A percentile compares a stretch with the other conserved stretches of the same genome.
Evolutionary conservation across 495 filamentous ascomycete genomes (phyloP).

Genomic region (Filosporella fistucella): DNA sequence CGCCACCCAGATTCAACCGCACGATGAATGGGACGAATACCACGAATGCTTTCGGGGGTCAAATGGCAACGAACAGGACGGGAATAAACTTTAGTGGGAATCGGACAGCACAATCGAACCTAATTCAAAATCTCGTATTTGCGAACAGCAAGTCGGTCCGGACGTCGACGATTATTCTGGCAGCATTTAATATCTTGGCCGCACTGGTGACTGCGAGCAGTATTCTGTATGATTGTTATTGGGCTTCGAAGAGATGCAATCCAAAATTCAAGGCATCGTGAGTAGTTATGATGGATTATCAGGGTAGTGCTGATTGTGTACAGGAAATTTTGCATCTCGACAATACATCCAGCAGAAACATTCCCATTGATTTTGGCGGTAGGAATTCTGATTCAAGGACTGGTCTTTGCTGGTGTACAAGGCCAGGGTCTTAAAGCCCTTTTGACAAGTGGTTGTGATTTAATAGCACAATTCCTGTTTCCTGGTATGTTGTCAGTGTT

Average conservation of each 20-base stretch:
- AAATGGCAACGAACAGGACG: background rate
- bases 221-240: slow-evolving; percentile 27
- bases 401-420: slow-evolving; percentile 28
- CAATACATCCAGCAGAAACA: slow-evolving; percentile 33
- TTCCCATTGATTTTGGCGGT: slow-evolving; percentile 30
- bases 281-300: slow-evolving; percentile 1
- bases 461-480: slow-evolving; percentile 29
- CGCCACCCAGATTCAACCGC: background rate
- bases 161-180: slow-evolving; percentile 29
- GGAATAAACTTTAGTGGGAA: background rate
- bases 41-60: background rate
- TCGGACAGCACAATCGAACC: slow-evolving; percentile 1
- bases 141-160: slow-evolving; percentile 25
- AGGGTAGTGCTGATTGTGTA: slow-evolving; percentile 2
- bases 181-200: slow-evolving; percentile 26
- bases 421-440: slow-evolving; percentile 19
- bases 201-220: slow-evolving; percentile 21
- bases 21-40: slow-evolving; percentile 5
- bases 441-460: slow-evolving; percentile 20
- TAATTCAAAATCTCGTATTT: slow-evolving; percentile 22
- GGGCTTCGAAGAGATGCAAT: slow-evolving; percentile 21
- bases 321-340: slow-evolving; percentile 24
- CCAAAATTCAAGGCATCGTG: slow-evolving; percentile 24
- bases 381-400: slow-evolving; percentile 31
- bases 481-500: slow-evolving; percentile 23